Percentiles rank a stretch among this genome's conserved stretches.
These are phyloP conservation scores for Cladophialophora bantiana DNA, from an alignment of 2,329 filamentous ascomycete species.

Conservation along the genomic window DNA sequence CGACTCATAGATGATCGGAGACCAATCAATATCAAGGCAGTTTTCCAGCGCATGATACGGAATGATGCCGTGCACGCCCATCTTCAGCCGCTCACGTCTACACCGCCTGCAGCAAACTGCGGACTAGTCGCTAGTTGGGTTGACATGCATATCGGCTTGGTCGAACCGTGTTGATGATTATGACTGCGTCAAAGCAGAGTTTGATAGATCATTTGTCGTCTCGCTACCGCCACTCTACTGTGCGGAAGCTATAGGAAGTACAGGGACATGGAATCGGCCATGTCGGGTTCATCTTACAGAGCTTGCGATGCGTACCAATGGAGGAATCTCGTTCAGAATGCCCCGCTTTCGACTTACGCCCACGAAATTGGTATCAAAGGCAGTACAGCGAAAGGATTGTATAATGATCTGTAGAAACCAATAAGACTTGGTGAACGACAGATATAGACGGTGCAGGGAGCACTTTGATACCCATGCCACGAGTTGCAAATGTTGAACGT, in stretches of 20 bases:
- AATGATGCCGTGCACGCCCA: neutral
- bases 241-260: neutral
- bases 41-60: neutral
- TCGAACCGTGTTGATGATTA: neutral
- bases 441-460: neutral
- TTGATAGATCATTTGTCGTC: neutral
- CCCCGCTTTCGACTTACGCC: neutral
- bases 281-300: neutral
- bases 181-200: neutral
- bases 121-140: neutral
- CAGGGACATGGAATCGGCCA: neutral
- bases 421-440: neutral
- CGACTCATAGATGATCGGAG: neutral
- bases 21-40: neutral
- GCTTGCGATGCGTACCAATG: neutral
- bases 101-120: neutral
- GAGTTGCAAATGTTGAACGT: neutral
- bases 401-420: constrained; percentile 1
- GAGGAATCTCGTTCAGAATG: neutral
- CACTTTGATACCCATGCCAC: neutral
- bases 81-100: neutral
- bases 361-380: neutral
- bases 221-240: too few relatives aligned
- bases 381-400: neutral
- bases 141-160: neutral